phyloP scores from a whole-genome alignment of 139 green algal genomes.

The Chlamydomonas applanata region DNA sequence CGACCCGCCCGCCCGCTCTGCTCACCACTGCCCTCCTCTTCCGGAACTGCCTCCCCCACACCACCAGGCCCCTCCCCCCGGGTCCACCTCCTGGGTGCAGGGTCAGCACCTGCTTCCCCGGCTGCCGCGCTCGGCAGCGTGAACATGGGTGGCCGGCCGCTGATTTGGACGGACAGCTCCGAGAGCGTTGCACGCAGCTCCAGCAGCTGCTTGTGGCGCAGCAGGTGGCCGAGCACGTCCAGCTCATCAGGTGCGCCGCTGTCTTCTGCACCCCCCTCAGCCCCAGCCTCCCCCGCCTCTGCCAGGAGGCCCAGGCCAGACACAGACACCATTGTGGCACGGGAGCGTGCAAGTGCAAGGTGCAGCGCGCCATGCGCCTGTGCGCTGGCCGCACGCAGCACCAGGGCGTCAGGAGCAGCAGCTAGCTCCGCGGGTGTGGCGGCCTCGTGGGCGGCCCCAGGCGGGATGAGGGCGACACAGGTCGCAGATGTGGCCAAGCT shows the following conservation, averaged over 20 bases:
- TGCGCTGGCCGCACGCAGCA: slow-evolving; percentile 25
- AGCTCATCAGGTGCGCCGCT: slow-evolving; percentile 2
- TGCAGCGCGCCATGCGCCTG: slow-evolving; percentile 15
- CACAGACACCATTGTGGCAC: slow-evolving; percentile 27
- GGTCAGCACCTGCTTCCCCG: too few species aligned
- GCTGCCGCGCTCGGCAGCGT: too few species aligned
- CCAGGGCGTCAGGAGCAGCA: slow-evolving; percentile 26
- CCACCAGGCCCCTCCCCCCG: too few species aligned
- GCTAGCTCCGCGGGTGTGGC: slow-evolving; percentile 8
- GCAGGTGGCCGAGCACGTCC: slow-evolving; percentile 40
- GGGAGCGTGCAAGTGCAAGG: slow-evolving; percentile 12
- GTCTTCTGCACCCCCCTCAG: background rate
- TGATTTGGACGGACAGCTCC: slow-evolving; percentile 59
- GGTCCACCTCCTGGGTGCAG: too few species aligned
- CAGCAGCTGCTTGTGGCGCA: slow-evolving; percentile 35
- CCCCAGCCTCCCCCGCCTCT: background rate
- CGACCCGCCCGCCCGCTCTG: too few species aligned
- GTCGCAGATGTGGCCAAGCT: too few species aligned
- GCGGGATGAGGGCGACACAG: slow-evolving; percentile 12
- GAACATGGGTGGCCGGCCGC: too few species aligned
- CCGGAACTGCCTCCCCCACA: too few species aligned
- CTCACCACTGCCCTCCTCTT: too few species aligned
- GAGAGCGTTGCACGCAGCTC: slow-evolving; percentile 51
- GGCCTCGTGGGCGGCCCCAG: slow-evolving; percentile 8
- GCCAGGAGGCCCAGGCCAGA: slow-evolving; percentile 20